Base-by-base conservation (phyloP, 345 rosid genomes). In the Moringa oleifera region DNA sequence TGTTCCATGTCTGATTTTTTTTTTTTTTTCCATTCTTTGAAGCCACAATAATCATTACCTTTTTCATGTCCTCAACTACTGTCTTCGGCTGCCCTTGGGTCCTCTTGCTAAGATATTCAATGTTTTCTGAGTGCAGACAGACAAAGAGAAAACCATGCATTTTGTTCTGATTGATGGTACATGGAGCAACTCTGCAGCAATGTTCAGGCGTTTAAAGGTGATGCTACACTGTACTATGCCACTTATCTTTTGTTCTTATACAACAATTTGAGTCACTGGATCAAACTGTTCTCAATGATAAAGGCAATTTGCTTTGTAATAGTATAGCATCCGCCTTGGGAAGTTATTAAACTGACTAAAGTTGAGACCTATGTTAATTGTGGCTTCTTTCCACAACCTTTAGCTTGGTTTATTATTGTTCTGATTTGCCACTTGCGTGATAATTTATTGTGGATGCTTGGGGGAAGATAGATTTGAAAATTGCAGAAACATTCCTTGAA, bases 151-250 rank as follows among this genome's bases (percentile, higher is more conserved):
- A 76, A 66, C 82, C 70, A 56, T 86, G 65, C 79, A 94, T 76
- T 85, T 90, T 66, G 66, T 88, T 75, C 71, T 94, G 77, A 85
- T 90, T 70, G 99, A 94, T 67, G 97, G 99, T 37, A 90, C 99
- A 28, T 94, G 99, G 97, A 94, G 83, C 84, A 94, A 94, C 66
- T 88, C 97, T 58, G 88, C 91, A 57, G 96, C 99, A 59, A 90
- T 88, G 99, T 81, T 88, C 81, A 85, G 77, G 73, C 99, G 99
- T 46, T 63, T 94, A 45, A 90, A 88, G 95, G 99, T 88, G 70
- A 53, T 67, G 17, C 47, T 41, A 1, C 17, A 1, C 47, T 28
- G 13, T 7, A 36, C 54, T 20, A 51, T 51, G n/a, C n/a, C n/a
- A n/a, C n/a, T 18, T 20, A 1, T 20, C 15, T 18, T 51, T 19